These are phyloP conservation scores for Ophiostoma quercus DNA, from an alignment of 2,329 filamentous ascomycete genomes.

Conservation along the genomic window DNA sequence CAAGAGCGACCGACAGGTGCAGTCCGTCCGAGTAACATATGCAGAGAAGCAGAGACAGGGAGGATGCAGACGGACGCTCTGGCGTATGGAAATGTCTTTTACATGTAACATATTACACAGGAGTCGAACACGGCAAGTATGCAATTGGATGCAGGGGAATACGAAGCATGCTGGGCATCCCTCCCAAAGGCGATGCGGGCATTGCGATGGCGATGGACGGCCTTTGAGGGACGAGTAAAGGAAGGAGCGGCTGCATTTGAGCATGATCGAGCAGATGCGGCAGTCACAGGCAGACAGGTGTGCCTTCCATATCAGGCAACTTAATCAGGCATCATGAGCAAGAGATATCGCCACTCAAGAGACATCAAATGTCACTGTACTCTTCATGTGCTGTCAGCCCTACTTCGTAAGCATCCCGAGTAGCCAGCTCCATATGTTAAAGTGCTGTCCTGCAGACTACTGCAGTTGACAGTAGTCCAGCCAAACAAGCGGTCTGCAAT, in stretches of 20 bases:
- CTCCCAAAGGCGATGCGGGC: neutral
- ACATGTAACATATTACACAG: neutral
- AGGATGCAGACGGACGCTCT: neutral
- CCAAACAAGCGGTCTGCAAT: neutral
- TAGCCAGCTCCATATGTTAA: neutral
- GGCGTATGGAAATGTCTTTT: neutral
- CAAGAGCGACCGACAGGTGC: neutral
- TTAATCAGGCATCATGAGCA: neutral
- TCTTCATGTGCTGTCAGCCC: neutral
- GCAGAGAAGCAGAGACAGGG: neutral
- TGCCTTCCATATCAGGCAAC: neutral
- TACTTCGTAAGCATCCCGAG: neutral
- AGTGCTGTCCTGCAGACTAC: neutral
- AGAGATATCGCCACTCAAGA: neutral
- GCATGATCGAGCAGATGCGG: neutral
- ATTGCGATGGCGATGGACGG: neutral
- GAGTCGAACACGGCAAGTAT: conserved; percentile 3
- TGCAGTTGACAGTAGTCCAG: neutral
- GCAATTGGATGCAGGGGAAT: conserved; percentile 1
- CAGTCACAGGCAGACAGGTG: neutral
- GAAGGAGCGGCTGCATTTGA: neutral
- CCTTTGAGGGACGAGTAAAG: neutral
- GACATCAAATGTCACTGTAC: neutral
- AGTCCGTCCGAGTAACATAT: neutral
- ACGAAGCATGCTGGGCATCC: neutral